phyloP scores from a whole-genome alignment of 345 rosid genomes.

The Eucalyptus cloeziana region DNA sequence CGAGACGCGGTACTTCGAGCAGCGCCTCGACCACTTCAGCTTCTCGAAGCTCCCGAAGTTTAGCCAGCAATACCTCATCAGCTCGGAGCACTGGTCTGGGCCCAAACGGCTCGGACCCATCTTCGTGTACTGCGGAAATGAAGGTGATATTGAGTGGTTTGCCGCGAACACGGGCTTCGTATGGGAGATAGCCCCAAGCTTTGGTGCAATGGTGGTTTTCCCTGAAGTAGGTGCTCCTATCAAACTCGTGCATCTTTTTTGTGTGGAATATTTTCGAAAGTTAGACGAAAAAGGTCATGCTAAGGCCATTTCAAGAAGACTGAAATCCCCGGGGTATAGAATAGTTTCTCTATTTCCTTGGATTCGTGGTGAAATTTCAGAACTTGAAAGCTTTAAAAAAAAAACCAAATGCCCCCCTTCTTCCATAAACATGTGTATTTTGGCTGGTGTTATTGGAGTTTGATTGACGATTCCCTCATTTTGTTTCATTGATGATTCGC shows the following conservation, averaged over 20 bases:
- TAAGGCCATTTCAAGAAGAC: neutral
- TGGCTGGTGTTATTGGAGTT: neutral
- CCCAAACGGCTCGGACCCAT: constrained; percentile 48
- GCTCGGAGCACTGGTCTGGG: constrained; percentile 55
- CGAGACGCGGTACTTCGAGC: constrained; percentile 47
- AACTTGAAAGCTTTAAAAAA: neutral
- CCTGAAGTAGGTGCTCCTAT: constrained; percentile 39
- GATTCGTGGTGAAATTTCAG: neutral
- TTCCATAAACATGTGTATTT: neutral
- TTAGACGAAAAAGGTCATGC: neutral
- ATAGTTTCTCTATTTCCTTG: neutral
- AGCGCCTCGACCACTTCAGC: constrained; percentile 74
- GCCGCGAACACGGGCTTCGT: constrained; percentile 62
- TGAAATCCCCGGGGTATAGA: neutral
- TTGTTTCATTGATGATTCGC: neutral
- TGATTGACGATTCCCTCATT: neutral
- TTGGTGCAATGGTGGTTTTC: constrained; percentile 72
- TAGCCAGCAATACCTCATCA: constrained; percentile 57
- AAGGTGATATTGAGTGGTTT: constrained; percentile 82
- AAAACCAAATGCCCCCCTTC: neutral
- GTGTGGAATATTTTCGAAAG: neutral
- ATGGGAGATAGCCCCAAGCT: constrained; percentile 73
- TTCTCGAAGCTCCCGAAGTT: constrained; percentile 50
- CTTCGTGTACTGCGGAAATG: constrained; percentile 81
- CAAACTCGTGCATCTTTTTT: neutral